Evolutionary conservation across 2,329 filamentous ascomycete species (phyloP).

Genomic region (Metarhizium brunneum): DNA sequence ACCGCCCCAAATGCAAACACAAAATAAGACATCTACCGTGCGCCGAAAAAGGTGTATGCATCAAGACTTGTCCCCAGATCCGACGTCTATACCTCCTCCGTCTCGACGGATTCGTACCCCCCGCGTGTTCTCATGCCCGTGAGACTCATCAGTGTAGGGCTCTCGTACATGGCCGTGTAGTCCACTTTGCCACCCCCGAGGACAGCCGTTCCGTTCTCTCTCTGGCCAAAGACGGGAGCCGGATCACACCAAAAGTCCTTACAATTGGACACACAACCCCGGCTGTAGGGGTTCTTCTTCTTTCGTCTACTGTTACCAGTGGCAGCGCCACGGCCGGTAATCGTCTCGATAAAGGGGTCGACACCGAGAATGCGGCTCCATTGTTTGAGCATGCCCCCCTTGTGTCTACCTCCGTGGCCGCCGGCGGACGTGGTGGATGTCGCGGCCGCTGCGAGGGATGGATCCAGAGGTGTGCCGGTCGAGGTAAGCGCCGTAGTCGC

Average conservation of each 20-base stretch:
- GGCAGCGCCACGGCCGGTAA: constrained; percentile 71
- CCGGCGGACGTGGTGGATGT: constrained; percentile 30
- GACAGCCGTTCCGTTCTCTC: constrained; percentile 64
- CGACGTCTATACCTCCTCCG: constrained; percentile 35
- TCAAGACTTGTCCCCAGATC: background rate
- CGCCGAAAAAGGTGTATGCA: background rate
- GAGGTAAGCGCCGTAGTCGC: constrained; percentile 70
- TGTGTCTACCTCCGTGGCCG: constrained; percentile 42
- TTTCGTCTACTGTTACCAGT: constrained; percentile 42
- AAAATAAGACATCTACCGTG: background rate
- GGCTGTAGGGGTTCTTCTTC: constrained; percentile 73
- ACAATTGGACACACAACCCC: constrained; percentile 80
- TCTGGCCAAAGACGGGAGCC: constrained; percentile 66
- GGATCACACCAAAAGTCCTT: constrained; percentile 95
- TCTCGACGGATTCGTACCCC: constrained; percentile 55
- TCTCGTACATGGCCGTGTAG: constrained; percentile 85
- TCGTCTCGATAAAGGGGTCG: constrained; percentile 89
- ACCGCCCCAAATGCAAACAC: background rate
- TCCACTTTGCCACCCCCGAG: constrained; percentile 73
- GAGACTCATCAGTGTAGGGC: constrained; percentile 58
- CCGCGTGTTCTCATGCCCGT: constrained; percentile 38
- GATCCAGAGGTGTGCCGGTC: constrained; percentile 63
- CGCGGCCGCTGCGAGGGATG: constrained; percentile 48
- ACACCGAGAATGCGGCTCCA: constrained; percentile 83
- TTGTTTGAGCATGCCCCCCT: constrained; percentile 60